phyloP scores from a whole-genome alignment of 768 basidiomycete genomes.

The Tubosaeta sp. region DNA sequence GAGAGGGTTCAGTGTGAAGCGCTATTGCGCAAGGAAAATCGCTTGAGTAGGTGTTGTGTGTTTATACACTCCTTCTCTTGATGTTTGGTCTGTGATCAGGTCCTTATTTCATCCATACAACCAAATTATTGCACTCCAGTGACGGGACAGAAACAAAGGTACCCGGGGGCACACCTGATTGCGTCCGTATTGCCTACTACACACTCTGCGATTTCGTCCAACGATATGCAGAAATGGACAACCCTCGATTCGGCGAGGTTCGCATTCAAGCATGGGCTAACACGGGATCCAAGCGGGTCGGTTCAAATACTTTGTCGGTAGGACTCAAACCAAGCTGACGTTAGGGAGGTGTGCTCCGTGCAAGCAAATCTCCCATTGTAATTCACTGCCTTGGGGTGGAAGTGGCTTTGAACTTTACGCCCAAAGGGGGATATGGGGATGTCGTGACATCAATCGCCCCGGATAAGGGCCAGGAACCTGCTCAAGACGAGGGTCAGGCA shows the following conservation, averaged over 20 bases:
- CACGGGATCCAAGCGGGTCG: conserved; percentile 36
- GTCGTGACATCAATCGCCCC: background rate
- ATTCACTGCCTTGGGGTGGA: conserved; percentile 26
- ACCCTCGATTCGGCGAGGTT: conserved; percentile 33
- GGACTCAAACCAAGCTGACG: background rate
- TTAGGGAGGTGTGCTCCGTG: conserved; percentile 25
- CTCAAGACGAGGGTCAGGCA: conserved; percentile 4
- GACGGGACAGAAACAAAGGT: conserved; percentile 13
- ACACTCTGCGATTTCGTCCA: conserved; percentile 29
- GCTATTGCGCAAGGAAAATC: conserved; percentile 17
- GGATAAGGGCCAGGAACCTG: conserved; percentile 14
- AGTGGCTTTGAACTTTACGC: conserved; percentile 20
- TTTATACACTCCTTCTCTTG: background rate
- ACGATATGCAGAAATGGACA: conserved; percentile 33
- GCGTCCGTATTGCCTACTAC: conserved; percentile 19
- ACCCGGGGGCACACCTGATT: conserved; percentile 25
- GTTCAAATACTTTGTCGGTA: background rate
- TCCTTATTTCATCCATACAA: conserved; percentile 27
- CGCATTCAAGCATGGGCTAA: conserved; percentile 41
- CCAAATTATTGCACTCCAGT: conserved; percentile 7
- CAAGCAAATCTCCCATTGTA: conserved; percentile 16
- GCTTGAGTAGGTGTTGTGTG: conserved; percentile 16
- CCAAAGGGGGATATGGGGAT: conserved; percentile 23
- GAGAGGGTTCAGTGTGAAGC: conserved; percentile 36
- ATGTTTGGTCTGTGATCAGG: conserved; percentile 12